phyloP scores from a whole-genome alignment of 208 protist species.

The Acanthamoeba castellanii region DNA sequence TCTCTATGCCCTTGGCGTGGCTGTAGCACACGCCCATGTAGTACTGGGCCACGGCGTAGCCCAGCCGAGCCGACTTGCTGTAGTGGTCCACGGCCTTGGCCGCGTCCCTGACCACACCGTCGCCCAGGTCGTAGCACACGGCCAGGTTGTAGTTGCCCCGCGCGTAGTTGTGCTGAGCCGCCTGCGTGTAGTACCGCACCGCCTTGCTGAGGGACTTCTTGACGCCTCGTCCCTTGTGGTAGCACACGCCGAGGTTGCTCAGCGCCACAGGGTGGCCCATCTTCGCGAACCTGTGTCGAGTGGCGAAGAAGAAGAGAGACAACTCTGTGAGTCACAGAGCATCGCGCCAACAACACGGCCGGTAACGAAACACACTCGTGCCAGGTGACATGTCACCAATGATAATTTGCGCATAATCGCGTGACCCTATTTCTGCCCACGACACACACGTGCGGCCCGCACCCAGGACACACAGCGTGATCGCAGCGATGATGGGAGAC shows the following conservation, averaged over 20 bases:
- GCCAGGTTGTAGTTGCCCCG: constrained; percentile 79
- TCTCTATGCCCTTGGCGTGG: constrained; percentile 66
- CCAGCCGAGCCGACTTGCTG: constrained; percentile 60
- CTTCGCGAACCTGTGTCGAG: constrained; percentile 31
- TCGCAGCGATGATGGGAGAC: neutral
- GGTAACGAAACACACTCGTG: neutral
- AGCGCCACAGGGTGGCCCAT: constrained; percentile 74
- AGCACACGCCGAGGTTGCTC: constrained; percentile 80
- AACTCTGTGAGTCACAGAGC: neutral
- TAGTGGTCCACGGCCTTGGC: constrained; percentile 72
- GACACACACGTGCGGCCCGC: too few relatives aligned
- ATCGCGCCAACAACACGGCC: neutral
- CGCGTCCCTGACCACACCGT: constrained; percentile 58
- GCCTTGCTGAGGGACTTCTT: constrained; percentile 67
- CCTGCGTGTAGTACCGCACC: constrained; percentile 68
- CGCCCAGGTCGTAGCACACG: constrained; percentile 79
- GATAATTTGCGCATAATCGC: too few relatives aligned
- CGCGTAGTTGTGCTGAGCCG: constrained; percentile 60
- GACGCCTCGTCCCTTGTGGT: constrained; percentile 74
- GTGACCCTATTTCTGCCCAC: too few relatives aligned
- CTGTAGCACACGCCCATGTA: constrained; percentile 75
- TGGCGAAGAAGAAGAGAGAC: neutral
- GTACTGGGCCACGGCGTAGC: constrained; percentile 80
- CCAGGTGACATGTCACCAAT: neutral
- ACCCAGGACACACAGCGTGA: neutral